These are phyloP conservation scores for Castanea sativa DNA, from an alignment of 306 rosid species.

Conservation along the genomic window DNA sequence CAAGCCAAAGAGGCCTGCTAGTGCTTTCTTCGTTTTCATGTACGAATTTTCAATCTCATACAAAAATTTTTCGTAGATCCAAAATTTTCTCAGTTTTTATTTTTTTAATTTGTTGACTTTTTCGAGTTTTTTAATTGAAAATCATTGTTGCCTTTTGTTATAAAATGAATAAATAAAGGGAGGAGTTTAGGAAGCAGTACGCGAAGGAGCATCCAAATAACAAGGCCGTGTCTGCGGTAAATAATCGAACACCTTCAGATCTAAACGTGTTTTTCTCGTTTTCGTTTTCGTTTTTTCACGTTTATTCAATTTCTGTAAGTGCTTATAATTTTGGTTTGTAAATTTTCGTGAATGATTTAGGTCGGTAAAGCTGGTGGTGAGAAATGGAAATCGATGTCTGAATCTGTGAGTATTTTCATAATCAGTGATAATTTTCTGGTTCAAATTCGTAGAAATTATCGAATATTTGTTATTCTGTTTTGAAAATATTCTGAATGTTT, in stretches of 20 bases:
- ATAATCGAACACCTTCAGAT: conserved; percentile 10
- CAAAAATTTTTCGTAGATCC: not conserved
- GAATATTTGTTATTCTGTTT: not conserved
- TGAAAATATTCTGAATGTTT: not conserved
- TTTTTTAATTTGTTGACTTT: too few species aligned
- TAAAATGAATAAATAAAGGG: conserved; percentile 33
- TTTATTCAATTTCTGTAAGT: not conserved
- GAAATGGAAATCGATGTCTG: conserved; percentile 75
- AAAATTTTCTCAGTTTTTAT: not conserved
- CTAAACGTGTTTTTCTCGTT: too few species aligned
- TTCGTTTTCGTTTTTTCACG: too few species aligned
- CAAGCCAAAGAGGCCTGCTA: conserved; percentile 92
- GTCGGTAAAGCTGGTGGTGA: conserved; percentile 91
- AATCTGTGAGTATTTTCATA: conserved; percentile 52
- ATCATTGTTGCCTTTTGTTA: not conserved
- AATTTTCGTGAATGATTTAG: conserved; percentile 19
- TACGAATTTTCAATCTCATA: conserved; percentile 2
- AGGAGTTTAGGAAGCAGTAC: conserved; percentile 69
- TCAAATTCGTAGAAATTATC: not conserved
- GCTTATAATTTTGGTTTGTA: too few species aligned
- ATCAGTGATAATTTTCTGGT: too few species aligned
- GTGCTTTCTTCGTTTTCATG: conserved; percentile 97
- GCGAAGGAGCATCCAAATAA: conserved; percentile 68
- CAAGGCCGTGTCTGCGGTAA: conserved; percentile 46
- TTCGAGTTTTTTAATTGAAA: not conserved